Percentiles rank a stretch among this genome's conserved stretches.
These are phyloP conservation scores for Pseudopediastrum boryanum DNA, from an alignment of 139 green algal species.

Conservation along the genomic window DNA sequence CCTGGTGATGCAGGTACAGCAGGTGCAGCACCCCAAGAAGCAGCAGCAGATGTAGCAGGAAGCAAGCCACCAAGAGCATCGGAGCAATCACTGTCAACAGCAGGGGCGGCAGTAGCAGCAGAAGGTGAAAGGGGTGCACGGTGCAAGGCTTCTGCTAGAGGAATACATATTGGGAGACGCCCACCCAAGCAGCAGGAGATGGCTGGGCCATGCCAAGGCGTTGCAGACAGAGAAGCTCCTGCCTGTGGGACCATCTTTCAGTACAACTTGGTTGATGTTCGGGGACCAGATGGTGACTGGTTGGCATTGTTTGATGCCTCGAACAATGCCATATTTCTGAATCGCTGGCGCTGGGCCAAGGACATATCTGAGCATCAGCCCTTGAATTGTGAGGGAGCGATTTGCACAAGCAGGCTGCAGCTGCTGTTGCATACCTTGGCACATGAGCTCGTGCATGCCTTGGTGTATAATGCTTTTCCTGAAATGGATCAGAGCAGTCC, in stretches of 20 bases:
- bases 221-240: no score
- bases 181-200: no score
- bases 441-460: slow-evolving; percentile 38
- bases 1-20: no score
- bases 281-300: not conserved
- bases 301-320: slow-evolving; percentile 19
- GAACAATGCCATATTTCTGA: slow-evolving; percentile 8
- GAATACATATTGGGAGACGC: no score
- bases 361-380: not conserved
- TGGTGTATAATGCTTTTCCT: slow-evolving; percentile 23
- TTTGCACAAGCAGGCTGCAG: slow-evolving; percentile 21
- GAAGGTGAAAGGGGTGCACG: not conserved
- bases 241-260: not conserved
- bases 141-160: no score
- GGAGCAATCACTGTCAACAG: no score
- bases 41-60: slow-evolving; percentile 1
- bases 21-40: not conserved
- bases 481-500: slow-evolving; percentile 9
- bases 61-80: not conserved
- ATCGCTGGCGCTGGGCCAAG: slow-evolving; percentile 21
- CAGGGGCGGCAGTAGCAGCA: not conserved
- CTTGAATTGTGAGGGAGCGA: slow-evolving; percentile 28
- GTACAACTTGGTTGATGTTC: not conserved
- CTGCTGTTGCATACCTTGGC: slow-evolving; percentile 35
- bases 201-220: no score